Evolutionary conservation across 2,329 filamentous ascomycete genomes (phyloP), one percentile per base, ranked within the genome.

Genomic region (Colletotrichum sidae): DNA sequence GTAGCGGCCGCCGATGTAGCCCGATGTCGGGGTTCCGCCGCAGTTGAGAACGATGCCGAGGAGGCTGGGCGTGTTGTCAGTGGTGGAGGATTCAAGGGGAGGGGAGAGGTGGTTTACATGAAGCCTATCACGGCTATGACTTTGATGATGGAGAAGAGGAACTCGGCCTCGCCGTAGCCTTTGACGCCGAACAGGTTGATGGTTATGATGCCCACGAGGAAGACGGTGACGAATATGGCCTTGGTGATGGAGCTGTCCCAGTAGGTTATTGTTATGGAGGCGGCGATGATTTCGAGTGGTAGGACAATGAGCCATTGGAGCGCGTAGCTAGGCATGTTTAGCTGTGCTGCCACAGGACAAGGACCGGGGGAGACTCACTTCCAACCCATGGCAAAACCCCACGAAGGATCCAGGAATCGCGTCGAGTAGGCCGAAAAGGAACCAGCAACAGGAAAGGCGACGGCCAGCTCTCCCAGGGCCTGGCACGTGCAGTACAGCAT

Each of bases 351-450:
- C 8, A 9, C 15, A 12, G 2, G 3, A 13, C 17, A 45, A 46
- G 7, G 10, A 25, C 10, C 6, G 41, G n/a, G 10, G 3, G 6
- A 46, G 15, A 84, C 88, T 77, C 77, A 92, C 85, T 96, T 97
- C 93, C 93, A 97, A 13, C 93, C 94, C 92, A 97, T 96, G 51
- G 93, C 92, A 74, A 97, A 97, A 0, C 94, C 94, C 93, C 93
- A 97, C 0, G 94, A 94, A 1, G 94, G 95, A 73, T 97, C 94
- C 15, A 98, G 79, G 73, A 98, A 97, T 15, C 95, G 88, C 37
- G 93, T 97, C 15, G 94, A 96, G 80, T 94, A 97, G 8, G 93
- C 90, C 1, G 93, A 93, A 75, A 97, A 98, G 3, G 94, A 96
- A 60, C 95, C 95, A 25, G 94, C 92, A 33, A 97, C 91, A 4